Conservation (phyloP, 306 rosid species). For the Prinsepia uniflora region DNA sequence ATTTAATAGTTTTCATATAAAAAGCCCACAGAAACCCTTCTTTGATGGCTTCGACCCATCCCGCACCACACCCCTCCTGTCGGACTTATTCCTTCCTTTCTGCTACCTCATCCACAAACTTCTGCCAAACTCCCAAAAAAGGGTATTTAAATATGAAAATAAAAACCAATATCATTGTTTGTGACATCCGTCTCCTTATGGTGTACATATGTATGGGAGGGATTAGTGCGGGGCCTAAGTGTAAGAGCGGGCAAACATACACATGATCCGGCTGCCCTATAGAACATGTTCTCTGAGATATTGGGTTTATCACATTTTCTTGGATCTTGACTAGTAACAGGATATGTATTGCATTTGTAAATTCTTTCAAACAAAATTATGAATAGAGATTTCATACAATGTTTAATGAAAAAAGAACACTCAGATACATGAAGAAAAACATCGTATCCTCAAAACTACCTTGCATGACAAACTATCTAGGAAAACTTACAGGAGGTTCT, state of each 20-base stretch:
- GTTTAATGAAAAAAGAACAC: constrained; percentile 31
- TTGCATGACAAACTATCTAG: constrained; percentile 44
- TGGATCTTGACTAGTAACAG: too few species aligned
- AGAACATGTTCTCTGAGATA: too few species aligned
- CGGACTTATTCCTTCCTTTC: neutral
- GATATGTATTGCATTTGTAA: too few species aligned
- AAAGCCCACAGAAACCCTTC: constrained; percentile 2
- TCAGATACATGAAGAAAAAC: constrained; percentile 20
- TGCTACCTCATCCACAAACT: neutral
- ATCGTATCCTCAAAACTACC: constrained; percentile 26
- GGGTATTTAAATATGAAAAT: neutral
- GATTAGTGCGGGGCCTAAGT: too few species aligned
- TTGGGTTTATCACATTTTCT: too few species aligned
- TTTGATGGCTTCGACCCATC: neutral
- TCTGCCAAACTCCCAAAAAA: constrained; percentile 2
- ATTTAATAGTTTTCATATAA: neutral
- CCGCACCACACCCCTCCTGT: neutral
- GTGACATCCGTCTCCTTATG: constrained; percentile 12
- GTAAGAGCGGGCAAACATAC: too few species aligned
- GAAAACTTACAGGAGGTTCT: constrained; percentile 89
- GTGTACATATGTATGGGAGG: neutral
- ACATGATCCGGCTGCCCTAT: too few species aligned
- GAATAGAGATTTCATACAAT: constrained; percentile 22
- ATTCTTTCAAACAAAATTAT: neutral
- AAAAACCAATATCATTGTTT: neutral